Conservation (phyloP, 2,329 filamentous ascomycete genomes). For the Aureobasidium mangrovei region DNA sequence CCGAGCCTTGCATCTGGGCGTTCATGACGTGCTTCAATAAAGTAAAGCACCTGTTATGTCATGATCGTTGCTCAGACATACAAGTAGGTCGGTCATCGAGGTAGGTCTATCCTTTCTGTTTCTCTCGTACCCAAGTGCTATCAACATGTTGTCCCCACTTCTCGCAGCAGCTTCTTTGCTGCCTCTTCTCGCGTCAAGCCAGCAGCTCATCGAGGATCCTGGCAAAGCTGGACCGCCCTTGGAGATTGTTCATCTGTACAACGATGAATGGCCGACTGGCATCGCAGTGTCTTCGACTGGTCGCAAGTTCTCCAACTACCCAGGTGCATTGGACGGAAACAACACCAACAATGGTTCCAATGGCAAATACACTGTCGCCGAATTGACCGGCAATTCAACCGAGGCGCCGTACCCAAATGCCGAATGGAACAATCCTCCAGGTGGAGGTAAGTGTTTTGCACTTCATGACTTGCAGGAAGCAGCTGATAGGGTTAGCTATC, state of each 20-base stretch:
- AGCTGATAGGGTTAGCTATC: constrained; percentile 27
- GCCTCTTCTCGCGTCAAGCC: not conserved
- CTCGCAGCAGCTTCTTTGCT: constrained; percentile 1
- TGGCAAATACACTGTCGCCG: constrained; percentile 41
- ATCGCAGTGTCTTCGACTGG: constrained; percentile 44
- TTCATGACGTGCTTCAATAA: constrained; percentile 8
- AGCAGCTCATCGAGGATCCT: constrained; percentile 26
- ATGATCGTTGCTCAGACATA: constrained; percentile 5
- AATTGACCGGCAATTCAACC: constrained; percentile 36
- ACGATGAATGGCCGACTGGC: constrained; percentile 43
- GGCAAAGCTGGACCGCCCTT: constrained; percentile 35
- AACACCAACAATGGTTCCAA: constrained; percentile 37
- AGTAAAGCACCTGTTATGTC: not conserved
- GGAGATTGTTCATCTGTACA: constrained; percentile 43
- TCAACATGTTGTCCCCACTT: constrained; percentile 1
- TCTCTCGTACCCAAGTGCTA: not conserved
- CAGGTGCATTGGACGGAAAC: constrained; percentile 39
- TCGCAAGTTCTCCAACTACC: constrained; percentile 46
- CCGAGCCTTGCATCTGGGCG: not conserved
- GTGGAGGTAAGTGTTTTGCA: constrained; percentile 24
- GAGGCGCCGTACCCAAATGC: constrained; percentile 36
- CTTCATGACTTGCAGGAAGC: not conserved
- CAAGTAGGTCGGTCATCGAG: constrained; percentile 7
- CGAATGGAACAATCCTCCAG: constrained; percentile 41
- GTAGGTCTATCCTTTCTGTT: not conserved